Percentiles rank a stretch among this genome's conserved stretches.
Conservation (phyloP, 2,329 filamentous ascomycete genomes). For the Fusarium xyrophilum region DNA sequence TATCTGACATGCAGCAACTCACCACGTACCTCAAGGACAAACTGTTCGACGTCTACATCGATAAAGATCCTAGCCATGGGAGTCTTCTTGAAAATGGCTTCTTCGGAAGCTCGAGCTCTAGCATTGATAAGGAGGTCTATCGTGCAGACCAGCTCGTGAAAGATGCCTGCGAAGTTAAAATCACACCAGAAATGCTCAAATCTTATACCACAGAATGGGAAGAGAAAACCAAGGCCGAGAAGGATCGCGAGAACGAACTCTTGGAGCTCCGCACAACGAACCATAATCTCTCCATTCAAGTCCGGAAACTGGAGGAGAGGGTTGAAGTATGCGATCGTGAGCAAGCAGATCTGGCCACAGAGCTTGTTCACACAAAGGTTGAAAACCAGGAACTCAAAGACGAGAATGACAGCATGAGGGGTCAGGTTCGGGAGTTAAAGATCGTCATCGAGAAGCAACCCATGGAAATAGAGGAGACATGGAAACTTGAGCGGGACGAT, state of each 20-base stretch:
- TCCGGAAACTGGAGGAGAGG: constrained; percentile 87
- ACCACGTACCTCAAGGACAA: constrained; percentile 93
- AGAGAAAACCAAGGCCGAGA: constrained; percentile 82
- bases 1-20: constrained; percentile 90
- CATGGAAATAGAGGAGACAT: constrained; percentile 80
- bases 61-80: constrained; percentile 88
- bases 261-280: constrained; percentile 74
- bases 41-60: constrained; percentile 96
- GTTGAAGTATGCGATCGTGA: constrained; percentile 88
- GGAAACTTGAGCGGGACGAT: constrained; percentile 85
- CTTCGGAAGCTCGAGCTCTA: constrained; percentile 90
- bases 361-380: constrained; percentile 90
- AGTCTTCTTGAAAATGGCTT: constrained; percentile 96
- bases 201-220: constrained; percentile 89
- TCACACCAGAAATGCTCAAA: constrained; percentile 82
- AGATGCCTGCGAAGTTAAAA: constrained; percentile 87
- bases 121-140: constrained; percentile 93
- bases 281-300: constrained; percentile 70
- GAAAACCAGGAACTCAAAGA: constrained; percentile 90
- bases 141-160: constrained; percentile 91
- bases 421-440: constrained; percentile 84
- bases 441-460: constrained; percentile 90
- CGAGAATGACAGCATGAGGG: constrained; percentile 84
- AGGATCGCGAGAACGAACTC: constrained; percentile 82
- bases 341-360: constrained; percentile 88